Base-by-base conservation (phyloP, 805 yeast species). In the Yarrowia deformans region DNA sequence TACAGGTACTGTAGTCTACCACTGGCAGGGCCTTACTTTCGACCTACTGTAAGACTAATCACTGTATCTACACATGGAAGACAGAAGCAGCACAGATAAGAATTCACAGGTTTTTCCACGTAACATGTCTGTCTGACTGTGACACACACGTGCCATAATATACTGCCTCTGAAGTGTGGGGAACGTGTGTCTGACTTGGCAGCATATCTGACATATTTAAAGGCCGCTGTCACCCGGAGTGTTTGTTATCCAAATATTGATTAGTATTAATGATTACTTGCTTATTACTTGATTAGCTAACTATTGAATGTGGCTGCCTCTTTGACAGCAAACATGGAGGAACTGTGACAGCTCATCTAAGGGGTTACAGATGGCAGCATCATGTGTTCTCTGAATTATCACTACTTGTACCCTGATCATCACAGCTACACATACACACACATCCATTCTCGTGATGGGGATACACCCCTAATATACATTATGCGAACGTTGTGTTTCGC, bases 391-490 rank as follows among this genome's bases (percentile, higher is more conserved):
- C 29, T 23, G 29, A 23, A 23, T 23, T 23, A 23, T n/a, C n/a
- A n/a, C n/a, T n/a, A n/a, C n/a, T n/a, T n/a, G n/a, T n/a, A n/a
- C n/a, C n/a, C n/a, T n/a, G n/a, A n/a, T n/a, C n/a, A n/a, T n/a
- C n/a, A n/a, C 8, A 34, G 37, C 37, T 34, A 34, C 37, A 34
- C 1, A 9, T 34, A 34, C 37, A 34, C 37, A 34, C 10, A 34
- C 37, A 34, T 9, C 8, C 37, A 9, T 5, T 13, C 6, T 14
- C 14, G 52, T 48, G 52, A 16, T 49, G 54, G 54, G 54, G 54
- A n/a, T 35, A 10, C 13, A 18, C 56, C 42, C 56, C 32, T 60
- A 60, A 39, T 60, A 60, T 60, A 60, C 50, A 43, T 18, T 60
- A 45, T 45, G 45, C 14, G 54, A 49, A 32, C 54, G 32, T 9